Percentiles rank a stretch among this genome's conserved stretches.
These are phyloP conservation scores for Trichoderma asperelloides DNA, from an alignment of 495 filamentous ascomycete species.

Conservation along the genomic window DNA sequence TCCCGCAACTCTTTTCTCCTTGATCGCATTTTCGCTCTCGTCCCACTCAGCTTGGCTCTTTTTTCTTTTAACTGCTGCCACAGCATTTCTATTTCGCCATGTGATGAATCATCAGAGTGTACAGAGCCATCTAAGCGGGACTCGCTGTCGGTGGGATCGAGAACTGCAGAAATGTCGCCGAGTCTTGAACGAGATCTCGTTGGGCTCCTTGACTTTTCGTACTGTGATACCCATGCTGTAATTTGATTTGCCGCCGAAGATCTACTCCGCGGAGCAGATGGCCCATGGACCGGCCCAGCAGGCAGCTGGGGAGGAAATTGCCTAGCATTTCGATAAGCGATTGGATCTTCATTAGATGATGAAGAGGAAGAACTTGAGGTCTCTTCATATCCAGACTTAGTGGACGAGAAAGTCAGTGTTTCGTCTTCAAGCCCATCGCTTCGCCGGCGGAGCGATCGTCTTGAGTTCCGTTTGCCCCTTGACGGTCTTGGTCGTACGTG, in stretches of 20 bases:
- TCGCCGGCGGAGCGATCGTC: neutral
- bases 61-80: conserved; percentile 16
- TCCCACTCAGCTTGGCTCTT: conserved; percentile 10
- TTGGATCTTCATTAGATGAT: neutral
- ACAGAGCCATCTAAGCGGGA: conserved; percentile 13
- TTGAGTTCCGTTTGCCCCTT: neutral
- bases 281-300: neutral
- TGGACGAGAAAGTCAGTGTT: neutral
- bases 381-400: neutral
- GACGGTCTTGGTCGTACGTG: neutral
- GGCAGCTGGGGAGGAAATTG: conserved; percentile 5
- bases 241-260: conserved; percentile 3
- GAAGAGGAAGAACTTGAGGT: neutral
- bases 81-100: conserved; percentile 10
- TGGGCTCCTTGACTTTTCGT: conserved; percentile 2
- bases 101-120: neutral
- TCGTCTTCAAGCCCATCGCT: neutral
- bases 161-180: neutral
- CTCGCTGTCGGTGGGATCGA: conserved; percentile 7
- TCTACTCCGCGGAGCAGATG: neutral
- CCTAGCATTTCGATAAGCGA: neutral
- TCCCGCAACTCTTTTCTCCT: conserved; percentile 17
- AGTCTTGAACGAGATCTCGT: neutral
- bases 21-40: conserved; percentile 13
- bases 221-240: neutral